Percentiles rank a stretch among this genome's conserved stretches.
phyloP scores from a whole-genome alignment of 1,139 yeast genomes.

The Magnusiomyces magnusii region DNA sequence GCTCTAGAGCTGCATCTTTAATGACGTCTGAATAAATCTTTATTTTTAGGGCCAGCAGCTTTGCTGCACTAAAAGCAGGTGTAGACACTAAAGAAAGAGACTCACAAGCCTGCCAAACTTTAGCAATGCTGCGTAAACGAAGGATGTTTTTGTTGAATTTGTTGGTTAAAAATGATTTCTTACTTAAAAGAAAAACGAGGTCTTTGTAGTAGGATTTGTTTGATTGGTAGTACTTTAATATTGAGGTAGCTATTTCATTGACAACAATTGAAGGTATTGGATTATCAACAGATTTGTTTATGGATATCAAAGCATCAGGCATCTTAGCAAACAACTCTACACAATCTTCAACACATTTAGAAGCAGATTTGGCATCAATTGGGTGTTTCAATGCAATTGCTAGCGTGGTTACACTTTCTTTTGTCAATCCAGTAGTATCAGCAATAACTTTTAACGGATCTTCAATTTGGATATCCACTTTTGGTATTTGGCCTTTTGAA shows the following conservation, averaged over 20 bases:
- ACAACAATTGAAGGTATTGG: constrained; percentile 1
- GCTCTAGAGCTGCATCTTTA: constrained; percentile 11
- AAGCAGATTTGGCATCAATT: constrained; percentile 39
- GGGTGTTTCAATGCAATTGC: constrained; percentile 71
- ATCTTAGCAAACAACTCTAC: constrained; percentile 32
- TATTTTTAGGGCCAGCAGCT: constrained; percentile 11
- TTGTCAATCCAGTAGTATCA: constrained; percentile 53
- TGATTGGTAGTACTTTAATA: neutral
- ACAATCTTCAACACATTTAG: constrained; percentile 25
- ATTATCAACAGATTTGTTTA: neutral
- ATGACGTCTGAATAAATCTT: constrained; percentile 7
- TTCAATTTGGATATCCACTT: neutral
- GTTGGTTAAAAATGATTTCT: no score
- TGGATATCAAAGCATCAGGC: constrained; percentile 14
- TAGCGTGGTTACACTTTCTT: constrained; percentile 71
- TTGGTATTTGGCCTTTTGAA: no score
- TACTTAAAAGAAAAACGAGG: neutral
- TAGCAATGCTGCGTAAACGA: constrained; percentile 12
- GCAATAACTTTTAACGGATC: constrained; percentile 45
- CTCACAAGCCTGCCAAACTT: constrained; percentile 17
- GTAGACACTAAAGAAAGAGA: constrained; percentile 4
- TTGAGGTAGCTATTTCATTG: constrained; percentile 5
- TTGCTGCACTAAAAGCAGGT: constrained; percentile 8
- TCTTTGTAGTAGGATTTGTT: neutral
- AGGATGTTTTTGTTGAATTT: neutral